Conservation (phyloP, 139 green algal species). For the Coccomyxa sp. region DNA sequence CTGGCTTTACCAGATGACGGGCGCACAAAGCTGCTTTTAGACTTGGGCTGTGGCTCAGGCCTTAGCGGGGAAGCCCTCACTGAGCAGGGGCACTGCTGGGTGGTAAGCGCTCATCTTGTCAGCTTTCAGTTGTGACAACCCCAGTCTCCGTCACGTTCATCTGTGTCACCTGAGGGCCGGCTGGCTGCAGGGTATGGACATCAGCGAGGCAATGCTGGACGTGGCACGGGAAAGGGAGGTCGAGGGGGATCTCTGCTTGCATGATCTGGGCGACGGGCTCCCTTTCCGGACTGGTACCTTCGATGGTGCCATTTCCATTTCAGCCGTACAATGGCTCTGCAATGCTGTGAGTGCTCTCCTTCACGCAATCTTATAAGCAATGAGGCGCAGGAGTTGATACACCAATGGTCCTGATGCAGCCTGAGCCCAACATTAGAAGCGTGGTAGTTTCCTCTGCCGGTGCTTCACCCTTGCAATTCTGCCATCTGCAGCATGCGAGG, state of each 20-base stretch:
- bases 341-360: constrained; percentile 55
- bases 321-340: constrained; percentile 90
- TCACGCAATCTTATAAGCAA: background rate
- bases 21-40: constrained; percentile 75
- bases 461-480: too few species aligned
- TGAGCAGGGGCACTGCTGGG: constrained; percentile 71
- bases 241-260: constrained; percentile 72
- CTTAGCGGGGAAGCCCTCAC: constrained; percentile 72
- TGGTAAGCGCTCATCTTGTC: constrained; percentile 30
- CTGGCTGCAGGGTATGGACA: constrained; percentile 67
- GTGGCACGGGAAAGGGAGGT: constrained; percentile 66
- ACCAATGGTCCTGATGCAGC: too few species aligned
- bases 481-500: too few species aligned
- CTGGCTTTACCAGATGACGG: constrained; percentile 84
- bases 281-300: constrained; percentile 66
- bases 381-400: too few species aligned
- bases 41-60: constrained; percentile 94
- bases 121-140: too few species aligned
- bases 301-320: constrained; percentile 79
- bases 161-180: too few species aligned
- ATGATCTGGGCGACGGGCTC: constrained; percentile 80
- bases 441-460: too few species aligned
- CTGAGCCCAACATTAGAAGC: too few species aligned
- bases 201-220: constrained; percentile 78
- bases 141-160: too few species aligned